These are phyloP conservation scores for Pyrenochaeta sp. DNA, from an alignment of 2,329 filamentous ascomycete species.

Conservation along the genomic window DNA sequence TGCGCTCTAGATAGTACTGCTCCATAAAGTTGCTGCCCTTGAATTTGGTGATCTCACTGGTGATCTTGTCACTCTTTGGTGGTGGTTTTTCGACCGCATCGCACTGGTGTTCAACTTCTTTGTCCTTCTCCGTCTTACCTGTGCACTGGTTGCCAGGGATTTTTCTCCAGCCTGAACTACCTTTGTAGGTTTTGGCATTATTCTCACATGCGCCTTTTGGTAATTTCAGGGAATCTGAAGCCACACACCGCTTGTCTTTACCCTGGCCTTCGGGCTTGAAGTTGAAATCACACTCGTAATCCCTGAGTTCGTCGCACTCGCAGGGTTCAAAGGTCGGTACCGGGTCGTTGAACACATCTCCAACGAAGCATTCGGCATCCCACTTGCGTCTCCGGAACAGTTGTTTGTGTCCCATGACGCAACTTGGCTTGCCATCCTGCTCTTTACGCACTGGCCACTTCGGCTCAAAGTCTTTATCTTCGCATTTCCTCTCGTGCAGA, in stretches of 20 bases:
- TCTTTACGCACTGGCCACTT: constrained; percentile 84
- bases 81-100: constrained; percentile 63
- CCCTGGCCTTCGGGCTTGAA: constrained; percentile 65
- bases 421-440: constrained; percentile 80
- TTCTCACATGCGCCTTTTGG: constrained; percentile 80
- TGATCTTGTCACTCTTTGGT: constrained; percentile 73
- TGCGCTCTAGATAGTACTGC: constrained; percentile 81
- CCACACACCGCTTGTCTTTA: constrained; percentile 72
- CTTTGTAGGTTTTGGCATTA: constrained; percentile 77
- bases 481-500: constrained; percentile 81
- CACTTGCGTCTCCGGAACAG: constrained; percentile 86
- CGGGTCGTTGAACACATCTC: constrained; percentile 83
- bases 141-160: constrained; percentile 73
- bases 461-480: constrained; percentile 78
- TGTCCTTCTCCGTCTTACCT: constrained; percentile 53
- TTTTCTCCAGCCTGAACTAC: constrained; percentile 87
- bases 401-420: constrained; percentile 96
- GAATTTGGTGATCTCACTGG: constrained; percentile 69
- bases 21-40: constrained; percentile 63
- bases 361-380: constrained; percentile 87
- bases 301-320: constrained; percentile 75
- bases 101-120: constrained; percentile 76
- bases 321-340: constrained; percentile 75
- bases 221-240: constrained; percentile 67
- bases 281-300: constrained; percentile 98